Evolutionary conservation across 345 rosid species (phyloP).

Genomic region (Reutealis trisperma): DNA sequence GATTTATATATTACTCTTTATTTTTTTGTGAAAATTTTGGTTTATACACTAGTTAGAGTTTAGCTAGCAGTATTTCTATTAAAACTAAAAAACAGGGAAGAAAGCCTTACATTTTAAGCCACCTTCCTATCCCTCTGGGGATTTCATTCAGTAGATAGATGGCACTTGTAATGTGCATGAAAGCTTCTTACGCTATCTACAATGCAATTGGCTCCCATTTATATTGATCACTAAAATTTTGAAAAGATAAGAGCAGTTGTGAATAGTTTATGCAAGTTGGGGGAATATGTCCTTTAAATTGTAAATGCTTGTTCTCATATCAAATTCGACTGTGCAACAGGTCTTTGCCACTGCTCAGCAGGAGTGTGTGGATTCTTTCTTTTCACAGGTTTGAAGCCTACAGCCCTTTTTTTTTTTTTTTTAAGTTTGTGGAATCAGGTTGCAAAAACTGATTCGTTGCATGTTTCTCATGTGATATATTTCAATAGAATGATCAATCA

Average conservation of each 20-base stretch:
- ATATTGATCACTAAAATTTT: neutral
- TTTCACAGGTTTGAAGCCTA: slow-evolving; percentile 71
- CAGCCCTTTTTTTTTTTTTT: neutral
- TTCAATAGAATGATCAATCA: neutral
- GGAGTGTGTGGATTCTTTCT: slow-evolving; percentile 89
- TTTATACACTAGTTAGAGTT: neutral
- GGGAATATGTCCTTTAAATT: neutral
- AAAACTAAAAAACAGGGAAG: too few species aligned
- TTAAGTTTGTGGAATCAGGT: neutral
- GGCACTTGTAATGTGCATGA: neutral
- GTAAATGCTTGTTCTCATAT: neutral
- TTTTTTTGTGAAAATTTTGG: neutral
- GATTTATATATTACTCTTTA: neutral
- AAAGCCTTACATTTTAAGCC: neutral
- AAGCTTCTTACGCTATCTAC: neutral
- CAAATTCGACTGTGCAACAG: slow-evolving; percentile 42
- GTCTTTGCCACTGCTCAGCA: slow-evolving; percentile 86
- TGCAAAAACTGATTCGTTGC: neutral
- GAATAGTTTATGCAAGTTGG: neutral
- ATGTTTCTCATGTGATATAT: neutral
- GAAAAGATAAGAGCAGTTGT: neutral
- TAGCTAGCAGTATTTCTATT: neutral
- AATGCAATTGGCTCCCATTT: neutral
- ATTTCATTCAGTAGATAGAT: neutral
- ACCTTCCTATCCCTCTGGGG: too few species aligned